Percentiles rank a stretch among this genome's conserved stretches.
These are phyloP conservation scores for Candida nemodendra DNA, from an alignment of 805 yeast genomes.

Conservation along the genomic window DNA sequence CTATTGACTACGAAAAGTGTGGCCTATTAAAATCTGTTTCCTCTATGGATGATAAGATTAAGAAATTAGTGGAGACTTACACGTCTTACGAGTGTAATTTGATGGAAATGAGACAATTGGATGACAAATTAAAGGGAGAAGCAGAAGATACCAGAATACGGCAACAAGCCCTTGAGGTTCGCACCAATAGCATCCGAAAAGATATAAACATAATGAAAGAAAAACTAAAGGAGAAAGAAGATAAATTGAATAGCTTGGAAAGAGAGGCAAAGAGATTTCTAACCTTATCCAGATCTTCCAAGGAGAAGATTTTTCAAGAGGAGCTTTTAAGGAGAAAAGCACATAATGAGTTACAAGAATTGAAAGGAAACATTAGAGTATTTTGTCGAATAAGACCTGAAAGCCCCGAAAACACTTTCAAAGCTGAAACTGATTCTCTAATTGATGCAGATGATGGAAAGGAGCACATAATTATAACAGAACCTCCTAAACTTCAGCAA, in stretches of 20 bases:
- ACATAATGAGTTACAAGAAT: conserved; percentile 76
- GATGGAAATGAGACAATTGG: neutral
- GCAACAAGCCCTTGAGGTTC: conserved; percentile 8
- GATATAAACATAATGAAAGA: conserved; percentile 10
- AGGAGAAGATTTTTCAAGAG: conserved; percentile 30
- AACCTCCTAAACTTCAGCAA: conserved; percentile 13
- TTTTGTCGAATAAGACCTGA: conserved; percentile 82
- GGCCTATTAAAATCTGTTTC: neutral
- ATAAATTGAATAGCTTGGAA: conserved; percentile 1
- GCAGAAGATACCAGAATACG: conserved; percentile 2
- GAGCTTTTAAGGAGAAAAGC: conserved; percentile 48
- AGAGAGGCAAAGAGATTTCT: conserved; percentile 24
- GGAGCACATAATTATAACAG: conserved; percentile 31
- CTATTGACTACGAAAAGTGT: neutral
- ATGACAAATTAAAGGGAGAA: neutral
- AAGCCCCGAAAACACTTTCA: conserved; percentile 20
- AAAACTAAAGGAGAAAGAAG: neutral
- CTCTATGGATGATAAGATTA: neutral
- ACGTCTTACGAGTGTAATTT: no score
- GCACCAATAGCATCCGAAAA: conserved; percentile 5
- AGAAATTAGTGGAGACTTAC: neutral
- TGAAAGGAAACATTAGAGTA: conserved; percentile 90
- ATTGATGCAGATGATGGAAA: conserved; percentile 22
- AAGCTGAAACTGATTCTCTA: conserved; percentile 10
- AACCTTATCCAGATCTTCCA: conserved; percentile 25